phyloP scores from a whole-genome alignment of 441 rosid species.

The Erodium texanum region DNA sequence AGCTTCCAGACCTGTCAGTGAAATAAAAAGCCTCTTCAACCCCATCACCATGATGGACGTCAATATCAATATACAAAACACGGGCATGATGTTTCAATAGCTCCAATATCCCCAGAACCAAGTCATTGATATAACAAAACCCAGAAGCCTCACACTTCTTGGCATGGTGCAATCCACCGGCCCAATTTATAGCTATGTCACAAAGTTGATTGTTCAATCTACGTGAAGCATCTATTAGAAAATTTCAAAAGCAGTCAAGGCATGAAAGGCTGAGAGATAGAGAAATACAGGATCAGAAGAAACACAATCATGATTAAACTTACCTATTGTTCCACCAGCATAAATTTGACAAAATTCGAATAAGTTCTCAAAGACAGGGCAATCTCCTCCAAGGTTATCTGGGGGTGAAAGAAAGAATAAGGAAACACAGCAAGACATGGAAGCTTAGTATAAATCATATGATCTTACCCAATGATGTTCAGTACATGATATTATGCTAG shows the following conservation, averaged over 20 bases:
- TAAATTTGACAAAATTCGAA: constrained; percentile 96
- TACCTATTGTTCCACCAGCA: constrained; percentile 98
- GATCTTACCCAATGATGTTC: not conserved
- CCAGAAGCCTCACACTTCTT: constrained; percentile 97
- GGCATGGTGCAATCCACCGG: constrained; percentile 97
- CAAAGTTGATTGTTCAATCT: constrained; percentile 85
- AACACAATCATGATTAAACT: not conserved
- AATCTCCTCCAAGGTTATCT: constrained; percentile 95
- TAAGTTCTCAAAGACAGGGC: constrained; percentile 91
- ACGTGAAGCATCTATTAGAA: constrained; percentile 67
- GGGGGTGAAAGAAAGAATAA: constrained; percentile 18
- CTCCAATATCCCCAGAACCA: constrained; percentile 91
- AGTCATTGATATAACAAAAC: constrained; percentile 92
- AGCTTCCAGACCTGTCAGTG: constrained; percentile 62
- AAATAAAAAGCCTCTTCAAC: constrained; percentile 98
- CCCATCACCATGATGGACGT: constrained; percentile 99
- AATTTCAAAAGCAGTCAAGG: constrained; percentile 9
- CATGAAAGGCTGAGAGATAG: not conserved
- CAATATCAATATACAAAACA: constrained; percentile 83
- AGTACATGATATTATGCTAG: not conserved
- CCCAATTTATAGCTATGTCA: constrained; percentile 98
- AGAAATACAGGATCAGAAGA: constrained; percentile 5
- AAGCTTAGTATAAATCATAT: not conserved
- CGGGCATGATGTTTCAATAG: constrained; percentile 85
- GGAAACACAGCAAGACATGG: constrained; percentile 9